Evolutionary conservation across 2,329 filamentous ascomycete species (phyloP).

Genomic region (Curvularia sp.): DNA sequence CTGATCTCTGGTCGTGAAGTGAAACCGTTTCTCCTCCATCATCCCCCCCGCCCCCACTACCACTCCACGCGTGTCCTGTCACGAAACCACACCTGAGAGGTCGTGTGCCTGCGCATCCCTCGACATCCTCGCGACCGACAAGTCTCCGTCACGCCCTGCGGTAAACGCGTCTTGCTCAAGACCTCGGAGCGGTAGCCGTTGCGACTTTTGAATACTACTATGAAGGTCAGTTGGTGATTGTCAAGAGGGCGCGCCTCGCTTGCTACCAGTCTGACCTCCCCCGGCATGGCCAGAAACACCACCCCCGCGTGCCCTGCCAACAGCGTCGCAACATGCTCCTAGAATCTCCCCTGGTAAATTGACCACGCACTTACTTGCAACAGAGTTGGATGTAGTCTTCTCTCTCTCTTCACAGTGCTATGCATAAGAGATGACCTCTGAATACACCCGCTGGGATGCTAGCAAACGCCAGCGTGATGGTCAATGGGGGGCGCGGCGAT

Average conservation of each 20-base stretch:
- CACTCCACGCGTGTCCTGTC: constrained; percentile 28
- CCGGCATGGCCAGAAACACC: constrained; percentile 10
- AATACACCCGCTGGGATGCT: constrained; percentile 45
- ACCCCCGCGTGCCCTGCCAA: constrained; percentile 14
- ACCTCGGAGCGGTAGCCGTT: constrained; percentile 27
- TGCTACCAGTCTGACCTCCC: constrained; percentile 14
- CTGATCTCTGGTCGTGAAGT: constrained; percentile 23
- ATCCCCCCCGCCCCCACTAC: constrained; percentile 36
- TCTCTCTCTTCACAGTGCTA: constrained; percentile 34
- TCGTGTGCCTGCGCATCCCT: constrained; percentile 33
- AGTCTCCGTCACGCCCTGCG: constrained; percentile 25
- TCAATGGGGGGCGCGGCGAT: constrained; percentile 34
- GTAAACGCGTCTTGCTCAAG: constrained; percentile 26
- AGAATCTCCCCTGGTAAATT: not conserved
- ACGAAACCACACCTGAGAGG: constrained; percentile 31
- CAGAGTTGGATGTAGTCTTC: constrained; percentile 30
- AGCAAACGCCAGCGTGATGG: constrained; percentile 41
- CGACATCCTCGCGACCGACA: constrained; percentile 16
- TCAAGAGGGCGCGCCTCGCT: constrained; percentile 29
- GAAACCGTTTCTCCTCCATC: constrained; percentile 33
- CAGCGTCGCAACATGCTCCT: constrained; percentile 16
- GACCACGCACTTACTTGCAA: constrained; percentile 35
- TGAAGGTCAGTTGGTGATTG: constrained; percentile 47
- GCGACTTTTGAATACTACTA: constrained; percentile 32
- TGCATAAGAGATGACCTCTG: constrained; percentile 50